Evolutionary conservation across 139 green algal species (phyloP), one percentile per base, ranked within the genome.

Genomic region (Chlamydomonas sphaeroides): DNA sequence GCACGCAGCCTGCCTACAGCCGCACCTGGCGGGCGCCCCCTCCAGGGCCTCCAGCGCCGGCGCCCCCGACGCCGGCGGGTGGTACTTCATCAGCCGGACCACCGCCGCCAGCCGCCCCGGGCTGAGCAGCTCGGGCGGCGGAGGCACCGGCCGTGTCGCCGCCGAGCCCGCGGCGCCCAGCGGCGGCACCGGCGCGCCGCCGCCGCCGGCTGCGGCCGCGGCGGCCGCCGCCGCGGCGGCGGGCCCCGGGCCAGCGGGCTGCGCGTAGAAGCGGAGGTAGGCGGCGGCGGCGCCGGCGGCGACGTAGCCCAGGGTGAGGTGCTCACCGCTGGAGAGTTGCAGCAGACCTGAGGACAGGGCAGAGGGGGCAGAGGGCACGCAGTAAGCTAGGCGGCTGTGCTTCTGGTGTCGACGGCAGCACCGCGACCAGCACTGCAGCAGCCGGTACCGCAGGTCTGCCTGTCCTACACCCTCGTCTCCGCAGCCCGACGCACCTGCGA

Each of bases 21-120:
- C 92, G n/a, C 68, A 85, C 33, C 78, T 70, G 2, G 71, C 83
- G 15, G 90, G 88, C 7, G 79, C 68, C 5, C 93, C 93, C 61
- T 94, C 90, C 8, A 89, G 30, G 0, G 68, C 57, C 51, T 92
- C 88, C 68, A 91, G 69, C n/a, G 68, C 79, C 0, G 85, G 78
- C 20, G 36, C 49, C 15, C 77, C 77, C 2, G 72, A 57, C 23
- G 68, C 21, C 10, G 67, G 39, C 5, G 78, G 78, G 51, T 78
- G 51, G 53, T 85, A 88, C 85, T 84, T 75, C 30, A 88, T 74
- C 79, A 89, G 56, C 63, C 80, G 79, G 53, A 84, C 51, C 56
- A 91, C 56, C 3, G 68, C 78, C 17, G 84, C 66, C 18, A 90
- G 87, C 25, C 79, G 68, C 21, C 76, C 38, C 32, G 83, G 77